Evolutionary conservation across 345 rosid genomes (phyloP).

Genomic region (Brassica rapa): DNA sequence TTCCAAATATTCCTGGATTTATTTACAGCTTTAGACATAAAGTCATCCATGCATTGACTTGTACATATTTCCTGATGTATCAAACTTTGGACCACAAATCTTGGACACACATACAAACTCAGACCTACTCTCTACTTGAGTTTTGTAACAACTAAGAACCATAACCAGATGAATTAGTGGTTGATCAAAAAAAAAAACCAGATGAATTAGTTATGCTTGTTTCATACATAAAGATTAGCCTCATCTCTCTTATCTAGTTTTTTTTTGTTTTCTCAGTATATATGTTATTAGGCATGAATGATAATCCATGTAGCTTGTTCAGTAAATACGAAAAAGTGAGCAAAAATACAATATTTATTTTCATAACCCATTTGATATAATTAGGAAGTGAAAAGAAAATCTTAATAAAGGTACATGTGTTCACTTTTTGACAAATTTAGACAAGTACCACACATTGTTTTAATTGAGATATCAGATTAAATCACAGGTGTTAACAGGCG

Average conservation of each 20-base stretch:
- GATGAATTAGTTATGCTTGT: background rate
- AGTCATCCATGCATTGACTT: background rate
- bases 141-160: background rate
- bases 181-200: background rate
- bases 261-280: background rate
- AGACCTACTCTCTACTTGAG: conserved; percentile 16
- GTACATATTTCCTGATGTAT: background rate
- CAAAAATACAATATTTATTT: background rate
- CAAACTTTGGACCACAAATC: conserved; percentile 29
- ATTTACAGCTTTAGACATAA: background rate
- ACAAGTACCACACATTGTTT: conserved; percentile 8
- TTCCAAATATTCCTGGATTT: conserved; percentile 8
- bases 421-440: conserved; percentile 9
- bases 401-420: background rate
- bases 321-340: background rate
- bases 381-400: conserved; percentile 4
- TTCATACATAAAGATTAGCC: conserved; percentile 9
- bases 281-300: background rate
- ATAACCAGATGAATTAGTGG: conserved; percentile 11
- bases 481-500: background rate
- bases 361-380: conserved; percentile 8
- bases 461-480: background rate
- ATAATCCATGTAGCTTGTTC: conserved; percentile 6
- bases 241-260: background rate
- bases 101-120: conserved; percentile 15